phyloP scores from a whole-genome alignment of 108 stramenopile genomes.

The Conticribra weissflogii region DNA sequence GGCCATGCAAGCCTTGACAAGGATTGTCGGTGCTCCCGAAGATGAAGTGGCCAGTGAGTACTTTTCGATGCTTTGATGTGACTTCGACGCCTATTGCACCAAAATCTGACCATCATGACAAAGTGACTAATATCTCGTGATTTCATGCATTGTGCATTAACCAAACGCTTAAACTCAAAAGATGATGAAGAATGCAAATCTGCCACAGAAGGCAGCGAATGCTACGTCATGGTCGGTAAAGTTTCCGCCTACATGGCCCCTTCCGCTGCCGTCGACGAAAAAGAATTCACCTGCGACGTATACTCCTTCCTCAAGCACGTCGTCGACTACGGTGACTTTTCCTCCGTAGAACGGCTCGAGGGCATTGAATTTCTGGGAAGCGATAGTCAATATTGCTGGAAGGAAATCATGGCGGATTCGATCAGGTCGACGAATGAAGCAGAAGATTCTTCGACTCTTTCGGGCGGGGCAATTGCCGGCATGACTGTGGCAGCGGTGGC shows the following conservation, averaged over 20 bases:
- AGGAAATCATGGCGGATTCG: not conserved
- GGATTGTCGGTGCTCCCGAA: not conserved
- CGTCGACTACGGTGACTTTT: not conserved
- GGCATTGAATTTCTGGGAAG: not conserved
- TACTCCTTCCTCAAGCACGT: not conserved
- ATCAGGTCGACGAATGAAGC: not conserved
- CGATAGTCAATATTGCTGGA: not conserved
- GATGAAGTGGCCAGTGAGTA: not conserved
- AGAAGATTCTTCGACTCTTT: not conserved
- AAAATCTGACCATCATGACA: too few relatives aligned
- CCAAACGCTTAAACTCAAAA: too few relatives aligned
- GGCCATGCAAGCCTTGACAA: not conserved
- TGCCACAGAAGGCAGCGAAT: not conserved
- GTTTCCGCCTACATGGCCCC: not conserved
- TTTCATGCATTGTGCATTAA: too few relatives aligned
- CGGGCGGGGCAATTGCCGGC: not conserved
- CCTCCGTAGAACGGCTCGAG: not conserved
- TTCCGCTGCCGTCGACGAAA: not conserved
- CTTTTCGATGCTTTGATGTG: too few relatives aligned
- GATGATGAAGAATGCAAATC: not conserved
- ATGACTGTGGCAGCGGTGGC: not conserved
- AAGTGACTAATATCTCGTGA: too few relatives aligned
- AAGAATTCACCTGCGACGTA: not conserved
- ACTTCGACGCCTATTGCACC: too few relatives aligned
- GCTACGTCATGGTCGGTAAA: not conserved